A percentile compares a stretch with the other conserved stretches of the same genome.
These are phyloP conservation scores for Euphorbia corollata DNA, from an alignment of 441 rosid species.

Conservation along the genomic window DNA sequence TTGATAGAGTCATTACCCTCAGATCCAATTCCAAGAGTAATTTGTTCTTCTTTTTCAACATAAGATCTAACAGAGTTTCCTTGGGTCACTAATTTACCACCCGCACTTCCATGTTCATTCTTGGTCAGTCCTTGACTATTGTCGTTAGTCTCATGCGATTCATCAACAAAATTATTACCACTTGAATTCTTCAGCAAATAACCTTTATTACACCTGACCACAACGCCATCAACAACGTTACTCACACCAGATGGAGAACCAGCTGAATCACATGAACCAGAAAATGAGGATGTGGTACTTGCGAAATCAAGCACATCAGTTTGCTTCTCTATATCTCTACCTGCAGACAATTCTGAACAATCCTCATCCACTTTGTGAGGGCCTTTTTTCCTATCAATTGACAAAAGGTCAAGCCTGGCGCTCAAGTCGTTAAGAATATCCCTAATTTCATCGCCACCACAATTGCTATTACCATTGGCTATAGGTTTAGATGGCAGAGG, in stretches of 20 bases:
- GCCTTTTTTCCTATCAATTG: slow-evolving; percentile 52
- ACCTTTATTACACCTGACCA: slow-evolving; percentile 22
- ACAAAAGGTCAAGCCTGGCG: slow-evolving; percentile 63
- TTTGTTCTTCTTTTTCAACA: slow-evolving; percentile 29
- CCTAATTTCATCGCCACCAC: slow-evolving; percentile 49
- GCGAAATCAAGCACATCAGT: slow-evolving; percentile 30
- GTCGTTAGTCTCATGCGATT: slow-evolving; percentile 12
- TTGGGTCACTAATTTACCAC: slow-evolving; percentile 23
- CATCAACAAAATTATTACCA: slow-evolving; percentile 20
- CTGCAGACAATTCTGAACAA: slow-evolving; percentile 6
- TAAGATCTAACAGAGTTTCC: slow-evolving; percentile 23
- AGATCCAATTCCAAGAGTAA: slow-evolving; percentile 17
- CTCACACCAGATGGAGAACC: slow-evolving; percentile 27
- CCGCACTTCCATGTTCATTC: slow-evolving; percentile 20
- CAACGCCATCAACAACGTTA: slow-evolving; percentile 13
- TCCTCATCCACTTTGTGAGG: slow-evolving; percentile 17
- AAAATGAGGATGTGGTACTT: slow-evolving; percentile 47
- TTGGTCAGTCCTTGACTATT: slow-evolving; percentile 13
- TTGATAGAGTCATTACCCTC: slow-evolving; percentile 14
- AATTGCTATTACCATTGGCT: slow-evolving; percentile 19
- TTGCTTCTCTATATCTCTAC: slow-evolving; percentile 15
- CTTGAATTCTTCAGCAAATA: slow-evolving; percentile 14
- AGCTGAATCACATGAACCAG: slow-evolving; percentile 25
- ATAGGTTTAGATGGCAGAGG: slow-evolving; percentile 37
- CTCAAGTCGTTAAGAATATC: slow-evolving; percentile 71